Evolutionary conservation across 257 asterid species (phyloP).

Genomic region (Solanum gandarillasii): DNA sequence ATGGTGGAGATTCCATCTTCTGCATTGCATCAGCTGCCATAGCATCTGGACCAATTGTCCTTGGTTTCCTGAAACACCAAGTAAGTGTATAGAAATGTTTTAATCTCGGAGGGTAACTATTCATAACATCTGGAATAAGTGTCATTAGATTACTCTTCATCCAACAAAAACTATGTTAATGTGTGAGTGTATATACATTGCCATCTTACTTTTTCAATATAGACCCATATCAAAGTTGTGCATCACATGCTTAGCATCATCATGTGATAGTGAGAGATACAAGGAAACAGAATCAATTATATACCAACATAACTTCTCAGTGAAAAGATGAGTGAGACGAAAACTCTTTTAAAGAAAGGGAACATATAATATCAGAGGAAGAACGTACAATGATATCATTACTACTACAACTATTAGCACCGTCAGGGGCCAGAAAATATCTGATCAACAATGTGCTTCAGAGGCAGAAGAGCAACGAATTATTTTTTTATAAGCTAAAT

Average conservation of each 20-base stretch:
- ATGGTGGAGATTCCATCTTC: conserved; percentile 93
- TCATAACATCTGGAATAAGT: neutral
- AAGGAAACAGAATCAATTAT: neutral
- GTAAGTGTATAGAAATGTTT: neutral
- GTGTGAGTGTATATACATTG: neutral
- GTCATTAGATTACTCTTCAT: neutral
- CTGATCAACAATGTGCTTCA: neutral
- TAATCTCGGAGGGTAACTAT: neutral
- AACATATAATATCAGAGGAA: neutral
- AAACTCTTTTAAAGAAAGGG: neutral
- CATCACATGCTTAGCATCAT: neutral
- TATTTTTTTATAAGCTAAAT: neutral
- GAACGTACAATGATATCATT: neutral
- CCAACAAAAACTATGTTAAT: neutral
- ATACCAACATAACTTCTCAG: neutral
- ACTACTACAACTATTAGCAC: neutral
- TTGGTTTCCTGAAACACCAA: conserved; percentile 56
- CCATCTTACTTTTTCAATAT: neutral
- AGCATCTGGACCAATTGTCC: conserved; percentile 69
- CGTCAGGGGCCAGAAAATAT: neutral
- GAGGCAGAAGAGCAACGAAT: neutral
- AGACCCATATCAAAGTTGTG: neutral
- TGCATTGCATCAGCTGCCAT: conserved; percentile 96
- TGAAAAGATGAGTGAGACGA: neutral
- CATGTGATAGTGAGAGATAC: neutral